Evolutionary conservation across 2,329 filamentous ascomycete species (phyloP).

Genomic region (Talaromyces sp.): DNA sequence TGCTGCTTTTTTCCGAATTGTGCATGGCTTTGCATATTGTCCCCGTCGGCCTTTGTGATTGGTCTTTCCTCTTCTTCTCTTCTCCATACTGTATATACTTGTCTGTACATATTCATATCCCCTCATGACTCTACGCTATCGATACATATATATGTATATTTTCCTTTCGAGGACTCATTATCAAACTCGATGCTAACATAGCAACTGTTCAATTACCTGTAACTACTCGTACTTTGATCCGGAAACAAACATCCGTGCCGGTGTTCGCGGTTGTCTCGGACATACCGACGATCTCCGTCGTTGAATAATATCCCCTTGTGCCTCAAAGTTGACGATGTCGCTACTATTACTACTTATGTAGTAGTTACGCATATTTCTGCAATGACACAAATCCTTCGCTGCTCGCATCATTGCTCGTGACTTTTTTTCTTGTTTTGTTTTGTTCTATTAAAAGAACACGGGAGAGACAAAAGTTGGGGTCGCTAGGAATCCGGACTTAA

Average conservation of each 20-base stretch:
- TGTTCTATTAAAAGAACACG: background rate
- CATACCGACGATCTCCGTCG: background rate
- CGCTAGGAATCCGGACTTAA: background rate
- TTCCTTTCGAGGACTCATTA: too few species aligned
- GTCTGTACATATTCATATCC: background rate
- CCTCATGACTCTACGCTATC: background rate
- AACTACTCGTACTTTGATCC: background rate
- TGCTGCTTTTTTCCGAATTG: background rate
- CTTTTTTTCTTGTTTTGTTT: background rate
- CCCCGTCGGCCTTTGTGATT: background rate
- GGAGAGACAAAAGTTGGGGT: background rate
- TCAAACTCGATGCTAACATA: too few species aligned
- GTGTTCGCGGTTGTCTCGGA: background rate
- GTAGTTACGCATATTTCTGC: background rate
- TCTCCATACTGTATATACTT: background rate
- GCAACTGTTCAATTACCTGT: too few species aligned
- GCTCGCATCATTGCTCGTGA: background rate
- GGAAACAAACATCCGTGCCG: background rate
- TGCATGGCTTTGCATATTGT: background rate
- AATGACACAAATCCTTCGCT: background rate
- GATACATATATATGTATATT: background rate
- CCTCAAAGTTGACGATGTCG: background rate
- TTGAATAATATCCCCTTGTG: background rate
- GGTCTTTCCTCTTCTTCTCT: background rate
- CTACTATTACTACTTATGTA: background rate